phyloP scores from a whole-genome alignment of 2,329 filamentous ascomycete species.

The Scolecobasidium constrictum region DNA sequence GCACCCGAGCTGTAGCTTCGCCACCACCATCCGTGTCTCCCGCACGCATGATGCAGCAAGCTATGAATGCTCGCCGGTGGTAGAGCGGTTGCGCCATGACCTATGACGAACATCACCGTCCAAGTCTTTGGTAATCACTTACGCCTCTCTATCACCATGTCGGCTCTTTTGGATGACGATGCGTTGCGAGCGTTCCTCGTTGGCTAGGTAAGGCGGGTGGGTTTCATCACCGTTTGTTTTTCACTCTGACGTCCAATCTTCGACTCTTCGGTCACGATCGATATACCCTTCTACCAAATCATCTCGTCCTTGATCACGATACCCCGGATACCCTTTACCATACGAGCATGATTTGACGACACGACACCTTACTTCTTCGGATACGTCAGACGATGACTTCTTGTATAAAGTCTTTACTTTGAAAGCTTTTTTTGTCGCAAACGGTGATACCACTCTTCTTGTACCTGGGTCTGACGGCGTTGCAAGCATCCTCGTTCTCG shows the following conservation, averaged over 20 bases:
- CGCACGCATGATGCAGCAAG: constrained; percentile 50
- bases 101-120: constrained; percentile 21
- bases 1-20: constrained; percentile 81
- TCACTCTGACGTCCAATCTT: neutral
- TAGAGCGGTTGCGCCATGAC: constrained; percentile 21
- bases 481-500: constrained; percentile 15
- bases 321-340: neutral
- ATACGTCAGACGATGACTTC: neutral
- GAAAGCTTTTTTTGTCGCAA: constrained; percentile 23
- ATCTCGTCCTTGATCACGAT: neutral
- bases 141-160: constrained; percentile 2
- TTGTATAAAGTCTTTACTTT: constrained; percentile 10
- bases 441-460: neutral
- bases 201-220: constrained; percentile 18
- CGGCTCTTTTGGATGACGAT: constrained; percentile 18
- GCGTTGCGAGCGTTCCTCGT: constrained; percentile 23
- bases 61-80: constrained; percentile 38
- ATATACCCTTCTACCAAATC: neutral
- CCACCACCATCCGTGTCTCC: constrained; percentile 61
- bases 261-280: too few species aligned
- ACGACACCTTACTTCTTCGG: neutral
- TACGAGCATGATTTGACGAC: too few species aligned
- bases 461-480: constrained; percentile 5
- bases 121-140: constrained; percentile 17
- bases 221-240: constrained; percentile 2